Conservation (phyloP, 805 yeast species). For the Candida ficus region DNA sequence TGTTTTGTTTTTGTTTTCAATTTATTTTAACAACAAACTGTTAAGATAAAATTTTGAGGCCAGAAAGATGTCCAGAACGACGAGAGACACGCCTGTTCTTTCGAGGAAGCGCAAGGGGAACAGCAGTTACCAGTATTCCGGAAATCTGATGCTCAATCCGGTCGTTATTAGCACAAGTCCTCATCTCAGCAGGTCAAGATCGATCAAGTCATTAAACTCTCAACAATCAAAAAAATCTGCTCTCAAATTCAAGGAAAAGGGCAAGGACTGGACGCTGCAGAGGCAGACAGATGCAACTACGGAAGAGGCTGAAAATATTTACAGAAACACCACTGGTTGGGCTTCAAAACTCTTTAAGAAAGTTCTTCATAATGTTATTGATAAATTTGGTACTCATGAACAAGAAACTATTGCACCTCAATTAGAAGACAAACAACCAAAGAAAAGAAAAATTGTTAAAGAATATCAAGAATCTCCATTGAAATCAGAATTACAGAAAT, state of each 20-base stretch:
- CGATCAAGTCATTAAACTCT: background rate
- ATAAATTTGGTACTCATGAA: background rate
- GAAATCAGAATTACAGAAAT: slow-evolving; percentile 10
- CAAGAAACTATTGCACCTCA: background rate
- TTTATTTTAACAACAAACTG: background rate
- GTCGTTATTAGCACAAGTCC: slow-evolving; percentile 5
- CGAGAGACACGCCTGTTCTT: slow-evolving; percentile 4
- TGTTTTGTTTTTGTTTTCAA: too few relatives aligned
- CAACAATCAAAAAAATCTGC: background rate
- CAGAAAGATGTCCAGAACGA: background rate
- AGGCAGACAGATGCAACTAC: slow-evolving; percentile 14
- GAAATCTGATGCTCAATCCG: slow-evolving; percentile 6
- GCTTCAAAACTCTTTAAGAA: background rate
- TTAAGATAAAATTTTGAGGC: too few relatives aligned
- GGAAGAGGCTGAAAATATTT: slow-evolving; percentile 10
- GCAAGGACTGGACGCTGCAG: slow-evolving; percentile 14
- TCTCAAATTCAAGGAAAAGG: background rate
- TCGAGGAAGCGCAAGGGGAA: slow-evolving; percentile 9
- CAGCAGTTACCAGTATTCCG: background rate
- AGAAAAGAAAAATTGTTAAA: slow-evolving; percentile 9
- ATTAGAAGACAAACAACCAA: slow-evolving; percentile 6
- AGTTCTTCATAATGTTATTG: background rate
- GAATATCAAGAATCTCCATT: slow-evolving; percentile 2
- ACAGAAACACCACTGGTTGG: slow-evolving; percentile 2
- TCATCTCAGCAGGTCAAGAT: slow-evolving; percentile 4